A percentile compares a stretch with the other conserved stretches of the same genome.
phyloP scores from a whole-genome alignment of 2,329 filamentous ascomycete genomes.

The Hymenoscyphus infarciens region DNA sequence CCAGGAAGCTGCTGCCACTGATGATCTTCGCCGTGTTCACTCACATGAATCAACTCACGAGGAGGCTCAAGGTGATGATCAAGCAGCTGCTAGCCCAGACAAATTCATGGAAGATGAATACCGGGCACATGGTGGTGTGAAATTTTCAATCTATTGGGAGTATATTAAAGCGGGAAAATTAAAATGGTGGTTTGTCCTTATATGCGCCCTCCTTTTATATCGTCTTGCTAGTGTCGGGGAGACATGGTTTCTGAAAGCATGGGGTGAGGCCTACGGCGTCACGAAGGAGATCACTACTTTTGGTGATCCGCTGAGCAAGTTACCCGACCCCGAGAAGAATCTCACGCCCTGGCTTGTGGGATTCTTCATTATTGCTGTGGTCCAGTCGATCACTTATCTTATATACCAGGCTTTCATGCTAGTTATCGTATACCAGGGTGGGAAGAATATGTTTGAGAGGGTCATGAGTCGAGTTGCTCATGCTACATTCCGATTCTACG shows the following conservation, averaged over 20 bases:
- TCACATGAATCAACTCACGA: conserved; percentile 25
- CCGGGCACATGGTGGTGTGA: conserved; percentile 70
- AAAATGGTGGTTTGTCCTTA: conserved; percentile 65
- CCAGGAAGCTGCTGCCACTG: conserved; percentile 24
- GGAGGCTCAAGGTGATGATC: conserved; percentile 34
- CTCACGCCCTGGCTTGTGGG: conserved; percentile 71
- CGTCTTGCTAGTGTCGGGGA: conserved; percentile 63
- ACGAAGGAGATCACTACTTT: conserved; percentile 26
- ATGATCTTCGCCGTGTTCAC: conserved; percentile 25
- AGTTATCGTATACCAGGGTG: conserved; percentile 75
- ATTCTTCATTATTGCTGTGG: conserved; percentile 63
- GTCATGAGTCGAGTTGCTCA: conserved; percentile 71
- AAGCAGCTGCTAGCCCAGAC: conserved; percentile 51
- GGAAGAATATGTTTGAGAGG: conserved; percentile 68
- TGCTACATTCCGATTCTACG: conserved; percentile 86
- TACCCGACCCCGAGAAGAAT: conserved; percentile 65
- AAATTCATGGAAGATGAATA: conserved; percentile 80
- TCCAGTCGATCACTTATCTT: conserved; percentile 56
- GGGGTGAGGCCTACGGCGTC: conserved; percentile 71
- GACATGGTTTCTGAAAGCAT: conserved; percentile 80
- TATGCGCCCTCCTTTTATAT: conserved; percentile 60
- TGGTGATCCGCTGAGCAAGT: conserved; percentile 41
- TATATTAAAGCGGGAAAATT: conserved; percentile 80
- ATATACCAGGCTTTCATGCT: conserved; percentile 65
- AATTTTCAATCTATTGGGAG: conserved; percentile 73